Conservation (phyloP, 345 rosid genomes). For the Cardamine chenopodiifolia region DNA sequence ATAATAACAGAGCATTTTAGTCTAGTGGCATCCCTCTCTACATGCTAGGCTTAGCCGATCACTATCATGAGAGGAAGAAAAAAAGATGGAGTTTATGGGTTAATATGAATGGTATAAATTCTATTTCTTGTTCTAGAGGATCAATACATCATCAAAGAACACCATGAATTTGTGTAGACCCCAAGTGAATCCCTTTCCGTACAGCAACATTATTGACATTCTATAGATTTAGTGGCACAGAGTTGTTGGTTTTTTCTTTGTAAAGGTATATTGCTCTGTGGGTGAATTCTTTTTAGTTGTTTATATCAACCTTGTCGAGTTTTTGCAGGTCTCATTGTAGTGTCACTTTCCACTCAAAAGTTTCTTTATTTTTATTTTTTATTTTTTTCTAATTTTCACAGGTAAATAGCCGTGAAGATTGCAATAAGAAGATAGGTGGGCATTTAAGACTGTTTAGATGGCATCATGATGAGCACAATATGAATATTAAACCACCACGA, state of each 20-base stretch:
- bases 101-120: neutral
- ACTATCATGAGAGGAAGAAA: neutral
- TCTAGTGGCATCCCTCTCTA: slow-evolving; percentile 8
- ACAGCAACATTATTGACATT: slow-evolving; percentile 46
- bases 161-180: slow-evolving; percentile 39
- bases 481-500: slow-evolving; percentile 32
- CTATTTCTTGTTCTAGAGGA: slow-evolving; percentile 34
- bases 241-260: slow-evolving; percentile 29
- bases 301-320: slow-evolving; percentile 42
- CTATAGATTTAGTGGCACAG: slow-evolving; percentile 34
- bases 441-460: slow-evolving; percentile 29
- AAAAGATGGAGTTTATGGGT: neutral
- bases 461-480: slow-evolving; percentile 34
- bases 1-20: slow-evolving; percentile 10
- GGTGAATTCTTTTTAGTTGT: slow-evolving; percentile 36
- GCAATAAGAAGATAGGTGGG: slow-evolving; percentile 37
- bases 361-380: slow-evolving; percentile 5
- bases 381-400: slow-evolving; percentile 13
- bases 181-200: slow-evolving; percentile 43
- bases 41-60: slow-evolving; percentile 18
- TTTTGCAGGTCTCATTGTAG: slow-evolving; percentile 40
- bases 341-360: slow-evolving; percentile 50
- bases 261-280: slow-evolving; percentile 26
- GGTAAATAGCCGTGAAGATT: slow-evolving; percentile 45
- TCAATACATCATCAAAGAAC: slow-evolving; percentile 39